Evolutionary conservation across 2,329 filamentous ascomycete genomes (phyloP), one percentile per base, ranked within the genome.

Genomic region (Botrytis deweyae): DNA sequence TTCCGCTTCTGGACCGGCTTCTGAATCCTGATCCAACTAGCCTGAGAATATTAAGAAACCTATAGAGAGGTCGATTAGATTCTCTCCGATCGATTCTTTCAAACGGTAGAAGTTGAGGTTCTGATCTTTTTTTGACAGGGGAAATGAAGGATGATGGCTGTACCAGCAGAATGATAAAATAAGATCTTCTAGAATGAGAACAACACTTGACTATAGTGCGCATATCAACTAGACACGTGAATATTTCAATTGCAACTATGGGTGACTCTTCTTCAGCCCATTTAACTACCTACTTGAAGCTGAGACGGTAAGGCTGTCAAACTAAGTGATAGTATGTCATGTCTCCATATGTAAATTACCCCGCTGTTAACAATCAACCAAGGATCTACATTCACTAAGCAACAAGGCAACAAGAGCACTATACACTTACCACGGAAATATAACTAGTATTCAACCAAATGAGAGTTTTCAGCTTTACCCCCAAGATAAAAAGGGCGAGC

Each of bases 361-460:
- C 25, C 12, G 5, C 25, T 55, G 4, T 1, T 55, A 29, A 55
- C 25, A 55, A 14, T 16, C 14, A 16, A 49, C 20, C 7, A 25
- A 3, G 29, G 12, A 29, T 55, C 5, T 29, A 18, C 0, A 29
- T 18, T 29, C 25, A 55, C n/a, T 55, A 55, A 29, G 14, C 14
- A 18, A 55, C 52, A 2, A 29, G 3, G 4, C 6, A 18, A 7
- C 3, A n/a, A 55, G 1, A 55, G 14, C 0, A 55, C 1, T 29
- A 4, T 6, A 29, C 12, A 55, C 6, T 29, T 29, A 18, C n/a
- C 6, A 29, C n/a, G 0, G 6, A 9, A 29, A 0, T 29, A 1
- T 1, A 18, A 4, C 6, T 29, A 55, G 0, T 29, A 29, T 18
- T 25, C n/a, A 55, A 18, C 0, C 5, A 29, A 4, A 8, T 55